A percentile compares a stretch with the other conserved stretches of the same genome.
phyloP scores from a whole-genome alignment of 2,329 filamentous ascomycete species.

The Xylaria sp. region DNA sequence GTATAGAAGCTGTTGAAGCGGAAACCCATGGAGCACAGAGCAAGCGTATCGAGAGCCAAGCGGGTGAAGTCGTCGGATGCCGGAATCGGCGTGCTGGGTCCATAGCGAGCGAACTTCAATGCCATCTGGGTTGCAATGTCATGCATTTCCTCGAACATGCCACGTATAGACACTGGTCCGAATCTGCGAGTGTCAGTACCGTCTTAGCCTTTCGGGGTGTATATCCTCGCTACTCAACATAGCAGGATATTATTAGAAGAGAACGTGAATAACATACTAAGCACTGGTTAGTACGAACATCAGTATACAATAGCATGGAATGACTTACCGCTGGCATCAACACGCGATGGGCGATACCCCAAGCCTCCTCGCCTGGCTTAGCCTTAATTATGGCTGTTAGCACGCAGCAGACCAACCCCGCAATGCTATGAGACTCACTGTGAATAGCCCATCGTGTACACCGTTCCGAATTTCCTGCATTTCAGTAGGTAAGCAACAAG shows the following conservation, averaged over 20 bases:
- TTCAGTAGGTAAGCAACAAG: constrained; percentile 17
- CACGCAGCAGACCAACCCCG: not conserved
- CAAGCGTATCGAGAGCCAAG: constrained; percentile 77
- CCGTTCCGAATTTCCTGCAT: constrained; percentile 65
- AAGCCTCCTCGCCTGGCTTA: constrained; percentile 64
- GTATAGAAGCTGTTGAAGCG: constrained; percentile 81
- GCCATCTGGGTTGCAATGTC: constrained; percentile 73
- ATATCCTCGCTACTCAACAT: not conserved
- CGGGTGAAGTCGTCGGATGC: constrained; percentile 55
- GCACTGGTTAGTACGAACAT: constrained; percentile 21
- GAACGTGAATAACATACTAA: constrained; percentile 30
- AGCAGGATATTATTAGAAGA: not conserved
- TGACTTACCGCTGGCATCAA: constrained; percentile 43
- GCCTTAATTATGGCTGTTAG: constrained; percentile 48
- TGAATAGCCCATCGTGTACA: constrained; percentile 74
- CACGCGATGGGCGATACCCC: constrained; percentile 59
- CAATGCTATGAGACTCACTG: constrained; percentile 51
- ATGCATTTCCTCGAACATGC: constrained; percentile 76
- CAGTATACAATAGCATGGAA: not conserved
- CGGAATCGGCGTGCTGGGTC: constrained; percentile 65
- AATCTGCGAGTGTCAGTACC: constrained; percentile 72
- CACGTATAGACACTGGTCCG: constrained; percentile 72
- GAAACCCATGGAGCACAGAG: constrained; percentile 75
- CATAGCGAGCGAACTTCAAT: constrained; percentile 75
- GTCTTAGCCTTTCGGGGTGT: not conserved